A percentile compares a stretch with the other conserved stretches of the same genome.
Evolutionary conservation across 73 alveolate species (phyloP).

Genomic region (Paramecium octaurelia): DNA sequence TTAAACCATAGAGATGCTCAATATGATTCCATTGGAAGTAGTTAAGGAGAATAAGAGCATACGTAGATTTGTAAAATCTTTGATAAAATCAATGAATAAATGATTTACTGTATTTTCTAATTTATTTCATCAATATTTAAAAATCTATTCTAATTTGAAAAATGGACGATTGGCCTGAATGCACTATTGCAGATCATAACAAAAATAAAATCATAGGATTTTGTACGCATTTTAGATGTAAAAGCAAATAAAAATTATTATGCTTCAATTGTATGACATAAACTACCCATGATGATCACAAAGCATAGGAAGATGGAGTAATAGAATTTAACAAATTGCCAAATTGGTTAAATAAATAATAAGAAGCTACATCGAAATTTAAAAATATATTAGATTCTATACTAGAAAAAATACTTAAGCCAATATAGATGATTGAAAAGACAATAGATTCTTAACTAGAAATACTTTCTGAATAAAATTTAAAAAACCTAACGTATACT

Average conservation of each 20-base stretch:
- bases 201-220: not conserved
- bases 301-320: not conserved
- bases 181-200: not conserved
- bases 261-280: not conserved
- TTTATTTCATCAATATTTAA: not conserved
- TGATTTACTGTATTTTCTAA: not conserved
- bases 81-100: conserved; percentile 10
- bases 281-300: not conserved
- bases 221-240: not conserved
- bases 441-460: not conserved
- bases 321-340: not conserved
- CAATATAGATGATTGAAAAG: not conserved
- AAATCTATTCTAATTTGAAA: not conserved
- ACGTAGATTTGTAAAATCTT: not conserved
- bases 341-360: not conserved
- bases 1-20: conserved; percentile 34
- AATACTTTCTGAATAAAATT: not conserved
- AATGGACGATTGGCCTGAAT: not conserved
- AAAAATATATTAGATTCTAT: not conserved
- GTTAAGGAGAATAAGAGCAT: conserved; percentile 24
- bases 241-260: not conserved
- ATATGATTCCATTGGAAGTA: conserved; percentile 47
- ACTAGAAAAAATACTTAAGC: not conserved
- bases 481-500: not conserved
- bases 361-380: not conserved